These are phyloP conservation scores for Candida smagusa DNA, from an alignment of 1,139 yeast species.

Conservation along the genomic window DNA sequence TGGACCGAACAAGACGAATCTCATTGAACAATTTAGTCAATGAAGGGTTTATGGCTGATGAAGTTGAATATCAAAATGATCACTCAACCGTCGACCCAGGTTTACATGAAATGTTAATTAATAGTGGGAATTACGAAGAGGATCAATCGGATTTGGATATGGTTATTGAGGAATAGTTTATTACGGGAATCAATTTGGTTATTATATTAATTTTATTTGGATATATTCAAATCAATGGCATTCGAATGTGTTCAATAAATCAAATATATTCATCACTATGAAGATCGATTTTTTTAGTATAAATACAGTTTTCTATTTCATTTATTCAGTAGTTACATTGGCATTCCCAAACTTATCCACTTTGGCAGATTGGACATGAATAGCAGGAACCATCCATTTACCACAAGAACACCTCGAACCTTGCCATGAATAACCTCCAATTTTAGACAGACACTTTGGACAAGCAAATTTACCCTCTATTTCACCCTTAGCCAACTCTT, in stretches of 20 bases:
- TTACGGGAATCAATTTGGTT: too few relatives aligned
- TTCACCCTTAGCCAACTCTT: conserved; percentile 63
- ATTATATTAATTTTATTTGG: too few relatives aligned
- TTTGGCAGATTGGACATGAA: conserved; percentile 75
- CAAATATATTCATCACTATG: too few relatives aligned
- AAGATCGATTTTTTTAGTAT: too few relatives aligned
- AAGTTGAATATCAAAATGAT: conserved; percentile 56
- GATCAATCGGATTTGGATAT: conserved; percentile 46
- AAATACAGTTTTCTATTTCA: too few relatives aligned
- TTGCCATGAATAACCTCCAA: conserved; percentile 92
- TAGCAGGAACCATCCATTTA: conserved; percentile 91
- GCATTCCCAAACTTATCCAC: conserved; percentile 56
- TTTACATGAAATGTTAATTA: conserved; percentile 16
- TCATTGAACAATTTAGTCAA: conserved; percentile 10
- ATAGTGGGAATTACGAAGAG: conserved; percentile 22
- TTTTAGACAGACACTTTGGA: conserved; percentile 77
- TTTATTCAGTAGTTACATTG: too few relatives aligned
- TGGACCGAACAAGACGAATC: background rate
- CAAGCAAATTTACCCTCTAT: conserved; percentile 85
- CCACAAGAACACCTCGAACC: conserved; percentile 96
- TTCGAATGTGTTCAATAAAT: too few relatives aligned
- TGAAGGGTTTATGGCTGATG: conserved; percentile 53
- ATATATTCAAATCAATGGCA: too few relatives aligned
- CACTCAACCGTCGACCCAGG: conserved; percentile 27
- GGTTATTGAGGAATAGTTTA: conserved; percentile 40